phyloP scores from a whole-genome alignment of 2,329 filamentous ascomycete genomes.

The Botrytis medusae region DNA sequence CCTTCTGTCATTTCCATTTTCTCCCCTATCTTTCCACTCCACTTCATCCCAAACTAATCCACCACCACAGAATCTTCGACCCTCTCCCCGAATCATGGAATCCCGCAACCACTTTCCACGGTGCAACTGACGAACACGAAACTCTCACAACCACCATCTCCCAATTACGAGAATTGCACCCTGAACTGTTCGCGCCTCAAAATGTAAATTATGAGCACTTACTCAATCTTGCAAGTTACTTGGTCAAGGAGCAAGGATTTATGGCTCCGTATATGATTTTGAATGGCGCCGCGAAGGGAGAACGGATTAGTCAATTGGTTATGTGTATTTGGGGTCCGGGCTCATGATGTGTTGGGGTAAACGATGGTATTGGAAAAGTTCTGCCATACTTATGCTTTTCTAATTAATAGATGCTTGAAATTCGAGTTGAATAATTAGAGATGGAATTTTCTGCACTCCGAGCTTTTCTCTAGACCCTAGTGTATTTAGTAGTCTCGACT shows the following conservation, averaged over 20 bases:
- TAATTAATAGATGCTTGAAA: background rate
- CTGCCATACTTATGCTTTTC: fast-evolving
- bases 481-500: background rate
- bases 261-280: constrained; percentile 21
- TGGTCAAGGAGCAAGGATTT: constrained; percentile 29
- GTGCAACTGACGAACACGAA: background rate
- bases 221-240: constrained; percentile 30
- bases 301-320: constrained; percentile 13
- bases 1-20: background rate
- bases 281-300: background rate
- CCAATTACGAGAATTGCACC: background rate
- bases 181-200: background rate
- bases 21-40: background rate
- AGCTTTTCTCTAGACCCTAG: no score
- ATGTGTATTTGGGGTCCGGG: constrained; percentile 17
- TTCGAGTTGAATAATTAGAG: no score
- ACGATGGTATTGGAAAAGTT: background rate
- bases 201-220: background rate
- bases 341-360: no score
- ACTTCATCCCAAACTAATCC: background rate
- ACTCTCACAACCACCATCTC: background rate
- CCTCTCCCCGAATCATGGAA: background rate
- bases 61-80: background rate
- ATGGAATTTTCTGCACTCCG: no score
- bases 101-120: background rate